These are phyloP conservation scores for Chlorella variabilis DNA, from an alignment of 163 green algal species.

Conservation along the genomic window DNA sequence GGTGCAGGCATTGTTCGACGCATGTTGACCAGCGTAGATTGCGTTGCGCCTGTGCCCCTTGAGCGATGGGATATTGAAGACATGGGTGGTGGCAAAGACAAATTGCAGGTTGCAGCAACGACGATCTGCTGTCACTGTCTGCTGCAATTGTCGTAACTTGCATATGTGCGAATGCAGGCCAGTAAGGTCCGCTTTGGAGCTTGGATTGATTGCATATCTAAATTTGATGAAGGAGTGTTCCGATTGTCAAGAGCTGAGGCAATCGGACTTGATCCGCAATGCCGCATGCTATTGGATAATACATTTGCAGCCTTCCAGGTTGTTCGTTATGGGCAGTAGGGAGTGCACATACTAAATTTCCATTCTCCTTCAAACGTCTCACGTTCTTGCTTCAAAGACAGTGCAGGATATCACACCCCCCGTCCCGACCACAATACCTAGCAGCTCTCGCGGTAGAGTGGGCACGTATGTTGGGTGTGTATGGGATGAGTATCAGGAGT, in stretches of 20 bases:
- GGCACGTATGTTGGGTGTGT: slow-evolving; percentile 83
- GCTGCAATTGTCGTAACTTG: no score
- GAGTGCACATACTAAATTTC: background rate
- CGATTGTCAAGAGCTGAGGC: slow-evolving; percentile 63
- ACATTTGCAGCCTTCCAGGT: slow-evolving; percentile 48
- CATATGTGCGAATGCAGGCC: no score
- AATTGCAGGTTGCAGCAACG: background rate
- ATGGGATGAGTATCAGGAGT: slow-evolving; percentile 75
- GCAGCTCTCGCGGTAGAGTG: background rate
- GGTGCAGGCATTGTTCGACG: background rate
- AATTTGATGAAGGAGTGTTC: slow-evolving; percentile 38
- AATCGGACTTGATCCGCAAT: slow-evolving; percentile 85
- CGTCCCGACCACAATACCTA: no score
- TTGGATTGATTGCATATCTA: slow-evolving; percentile 10
- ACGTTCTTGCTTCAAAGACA: slow-evolving; percentile 9
- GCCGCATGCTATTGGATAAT: slow-evolving; percentile 78
- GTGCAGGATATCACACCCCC: no score
- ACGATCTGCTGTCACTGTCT: background rate
- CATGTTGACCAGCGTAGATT: background rate
- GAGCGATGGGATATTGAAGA: slow-evolving; percentile 59
- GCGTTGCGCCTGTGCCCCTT: slow-evolving; percentile 35
- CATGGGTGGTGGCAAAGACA: background rate
- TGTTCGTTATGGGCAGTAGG: background rate
- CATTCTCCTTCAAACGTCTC: background rate
- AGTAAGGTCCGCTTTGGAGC: slow-evolving; percentile 1